These are phyloP conservation scores for Gnomoniopsis sp. DNA, from an alignment of 2,329 filamentous ascomycete species.

Conservation along the genomic window DNA sequence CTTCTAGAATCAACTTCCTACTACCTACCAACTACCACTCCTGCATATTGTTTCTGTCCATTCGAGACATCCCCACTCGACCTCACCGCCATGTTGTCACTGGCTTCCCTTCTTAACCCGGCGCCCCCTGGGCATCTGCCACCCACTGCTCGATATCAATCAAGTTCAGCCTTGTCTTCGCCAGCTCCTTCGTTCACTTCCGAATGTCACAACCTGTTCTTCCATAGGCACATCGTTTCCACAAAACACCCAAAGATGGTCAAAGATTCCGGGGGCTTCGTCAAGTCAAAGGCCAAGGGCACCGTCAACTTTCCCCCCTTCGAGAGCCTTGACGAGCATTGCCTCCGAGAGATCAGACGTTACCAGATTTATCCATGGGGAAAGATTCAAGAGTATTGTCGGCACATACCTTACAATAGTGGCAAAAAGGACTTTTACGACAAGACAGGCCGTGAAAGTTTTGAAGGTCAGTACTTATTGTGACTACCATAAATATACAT, in stretches of 20 bases:
- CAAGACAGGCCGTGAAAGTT: conserved; percentile 83
- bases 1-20: conserved; percentile 22
- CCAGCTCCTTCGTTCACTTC: conserved; percentile 32
- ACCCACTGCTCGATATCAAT: conserved; percentile 38
- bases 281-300: conserved; percentile 60
- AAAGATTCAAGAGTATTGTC: conserved; percentile 57
- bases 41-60: conserved; percentile 41
- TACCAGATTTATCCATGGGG: conserved; percentile 67
- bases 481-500: not conserved
- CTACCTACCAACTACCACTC: conserved; percentile 33
- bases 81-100: conserved; percentile 55
- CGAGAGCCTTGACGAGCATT: conserved; percentile 59
- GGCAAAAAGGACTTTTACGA: conserved; percentile 86
- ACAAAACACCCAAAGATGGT: conserved; percentile 53
- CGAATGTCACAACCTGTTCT: conserved; percentile 25
- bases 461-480: conserved; percentile 64
- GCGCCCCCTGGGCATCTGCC: conserved; percentile 37
- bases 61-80: conserved; percentile 35
- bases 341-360: conserved; percentile 54
- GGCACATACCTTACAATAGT: conserved; percentile 90
- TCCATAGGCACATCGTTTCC: conserved; percentile 26
- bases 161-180: conserved; percentile 36
- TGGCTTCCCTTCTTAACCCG: conserved; percentile 66
- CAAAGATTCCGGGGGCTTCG: conserved; percentile 63
- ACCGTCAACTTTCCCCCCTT: conserved; percentile 71